These are phyloP conservation scores for Musa troglodytarum DNA, from an alignment of 176 grass and related monocot genomes.

Conservation along the genomic window DNA sequence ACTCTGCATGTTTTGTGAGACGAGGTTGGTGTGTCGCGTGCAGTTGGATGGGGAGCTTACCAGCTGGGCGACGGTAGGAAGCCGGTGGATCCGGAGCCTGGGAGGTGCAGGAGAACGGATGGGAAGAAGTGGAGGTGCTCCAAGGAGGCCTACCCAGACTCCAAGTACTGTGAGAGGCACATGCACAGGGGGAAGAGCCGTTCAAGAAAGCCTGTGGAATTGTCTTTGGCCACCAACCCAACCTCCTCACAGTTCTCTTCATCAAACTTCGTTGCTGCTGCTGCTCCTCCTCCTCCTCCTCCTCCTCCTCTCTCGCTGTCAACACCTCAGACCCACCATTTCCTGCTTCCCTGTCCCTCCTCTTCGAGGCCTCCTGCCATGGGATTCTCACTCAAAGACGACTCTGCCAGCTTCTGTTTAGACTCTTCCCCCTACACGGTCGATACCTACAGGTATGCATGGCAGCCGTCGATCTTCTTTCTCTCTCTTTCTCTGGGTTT, in stretches of 20 bases:
- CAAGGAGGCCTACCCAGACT: slow-evolving; percentile 29
- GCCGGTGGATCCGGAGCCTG: slow-evolving; percentile 30
- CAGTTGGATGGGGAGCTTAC: slow-evolving; percentile 27
- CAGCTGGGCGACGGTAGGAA: slow-evolving; percentile 23
- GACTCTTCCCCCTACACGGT: slow-evolving; percentile 9
- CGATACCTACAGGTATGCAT: slow-evolving; percentile 23
- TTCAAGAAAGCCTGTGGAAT: slow-evolving; percentile 51
- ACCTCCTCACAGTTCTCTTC: not conserved
- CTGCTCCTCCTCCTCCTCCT: not conserved
- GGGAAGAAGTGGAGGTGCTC: slow-evolving; percentile 47
- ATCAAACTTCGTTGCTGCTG: not conserved
- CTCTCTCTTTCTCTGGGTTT: not conserved
- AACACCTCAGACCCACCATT: not conserved
- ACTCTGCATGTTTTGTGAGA: not conserved
- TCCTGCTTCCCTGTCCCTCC: slow-evolving; percentile 1
- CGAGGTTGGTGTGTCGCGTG: not conserved
- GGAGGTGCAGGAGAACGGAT: slow-evolving; percentile 38
- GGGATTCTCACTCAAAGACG: not conserved
- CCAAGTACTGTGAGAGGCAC: slow-evolving; percentile 38
- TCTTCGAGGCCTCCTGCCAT: slow-evolving; percentile 1
- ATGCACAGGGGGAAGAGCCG: slow-evolving; percentile 43
- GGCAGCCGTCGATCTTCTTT: not conserved
- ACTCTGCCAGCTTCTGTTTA: not conserved
- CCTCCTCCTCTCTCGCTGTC: slow-evolving; percentile 5
- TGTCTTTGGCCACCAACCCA: slow-evolving; percentile 28